Percentiles rank a stretch among this genome's conserved stretches.
Conservation (phyloP, 1,284 basidiomycete genomes). For the Rhodotorula sp. region DNA sequence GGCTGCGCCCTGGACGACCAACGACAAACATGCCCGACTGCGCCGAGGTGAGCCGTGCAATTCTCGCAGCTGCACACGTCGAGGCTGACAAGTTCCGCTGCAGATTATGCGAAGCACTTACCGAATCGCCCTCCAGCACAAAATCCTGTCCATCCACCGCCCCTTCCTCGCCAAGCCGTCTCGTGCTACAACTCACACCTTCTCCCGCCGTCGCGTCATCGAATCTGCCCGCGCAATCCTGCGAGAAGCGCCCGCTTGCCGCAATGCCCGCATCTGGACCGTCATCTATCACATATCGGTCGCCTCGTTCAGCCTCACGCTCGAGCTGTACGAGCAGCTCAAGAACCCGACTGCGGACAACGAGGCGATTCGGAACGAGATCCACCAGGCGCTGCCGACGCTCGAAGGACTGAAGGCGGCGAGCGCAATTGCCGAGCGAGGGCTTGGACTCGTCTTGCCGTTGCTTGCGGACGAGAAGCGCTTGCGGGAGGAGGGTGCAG, state of each 20-base stretch:
- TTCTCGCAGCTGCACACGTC: too few relatives aligned
- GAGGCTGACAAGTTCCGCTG: neutral
- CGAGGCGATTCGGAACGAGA: conserved; percentile 32
- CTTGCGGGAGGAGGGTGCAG: conserved; percentile 24
- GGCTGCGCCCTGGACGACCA: conserved; percentile 13
- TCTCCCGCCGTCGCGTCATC: conserved; percentile 35
- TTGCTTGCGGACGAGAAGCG: conserved; percentile 33
- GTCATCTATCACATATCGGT: conserved; percentile 19
- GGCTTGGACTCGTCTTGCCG: conserved; percentile 30
- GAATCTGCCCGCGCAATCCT: conserved; percentile 33
- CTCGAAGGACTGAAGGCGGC: conserved; percentile 24
- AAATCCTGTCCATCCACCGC: conserved; percentile 37
- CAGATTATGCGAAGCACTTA: conserved; percentile 29
- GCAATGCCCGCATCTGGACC: conserved; percentile 28
- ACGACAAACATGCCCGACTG: conserved; percentile 8
- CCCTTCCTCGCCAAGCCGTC: conserved; percentile 34
- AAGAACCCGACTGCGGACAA: conserved; percentile 23
- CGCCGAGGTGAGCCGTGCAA: conserved; percentile 13
- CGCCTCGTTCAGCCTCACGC: conserved; percentile 31
- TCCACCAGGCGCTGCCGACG: conserved; percentile 20
- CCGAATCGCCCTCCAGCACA: conserved; percentile 35
- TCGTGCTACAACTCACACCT: conserved; percentile 27
- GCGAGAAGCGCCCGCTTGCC: conserved; percentile 23
- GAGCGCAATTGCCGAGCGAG: conserved; percentile 34
- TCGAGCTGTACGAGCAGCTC: conserved; percentile 37